phyloP scores from a whole-genome alignment of 306 rosid genomes.

The Casuarina glauca region DNA sequence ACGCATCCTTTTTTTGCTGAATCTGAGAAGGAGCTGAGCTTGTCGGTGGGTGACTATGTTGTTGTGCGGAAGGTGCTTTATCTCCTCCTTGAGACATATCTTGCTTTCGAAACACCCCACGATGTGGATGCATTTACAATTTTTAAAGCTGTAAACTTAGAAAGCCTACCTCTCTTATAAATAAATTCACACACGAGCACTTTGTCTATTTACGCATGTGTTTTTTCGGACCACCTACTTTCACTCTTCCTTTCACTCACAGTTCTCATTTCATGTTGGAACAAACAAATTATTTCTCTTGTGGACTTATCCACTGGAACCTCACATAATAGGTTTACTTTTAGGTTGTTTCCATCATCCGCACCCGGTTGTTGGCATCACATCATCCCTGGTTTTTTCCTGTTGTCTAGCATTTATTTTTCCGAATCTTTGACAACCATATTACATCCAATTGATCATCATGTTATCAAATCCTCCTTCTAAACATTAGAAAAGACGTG shows the following conservation, averaged over 20 bases:
- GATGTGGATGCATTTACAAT: background rate
- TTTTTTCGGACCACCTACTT: background rate
- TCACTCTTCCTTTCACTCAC: background rate
- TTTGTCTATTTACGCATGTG: background rate
- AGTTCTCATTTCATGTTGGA: background rate
- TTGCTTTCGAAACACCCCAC: background rate
- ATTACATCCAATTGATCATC: background rate
- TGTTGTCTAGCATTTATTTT: background rate
- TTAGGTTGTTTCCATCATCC: background rate
- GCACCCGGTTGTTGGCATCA: background rate
- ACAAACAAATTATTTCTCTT: background rate
- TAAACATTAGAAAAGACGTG: background rate
- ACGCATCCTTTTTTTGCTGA: slow-evolving; percentile 64
- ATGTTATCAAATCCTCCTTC: background rate
- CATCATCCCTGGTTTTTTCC: slow-evolving; percentile 1
- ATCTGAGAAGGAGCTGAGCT: slow-evolving; percentile 85
- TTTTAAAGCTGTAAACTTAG: background rate
- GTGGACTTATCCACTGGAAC: background rate
- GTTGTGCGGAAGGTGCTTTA: slow-evolving; percentile 81
- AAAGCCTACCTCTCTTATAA: background rate
- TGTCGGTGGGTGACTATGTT: slow-evolving; percentile 81
- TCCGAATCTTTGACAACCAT: background rate
- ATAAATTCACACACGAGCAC: background rate
- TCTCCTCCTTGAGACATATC: slow-evolving; percentile 18
- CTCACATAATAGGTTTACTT: background rate